Conservation (phyloP, 2,329 filamentous ascomycete species). For the Celoporthe dispersa region DNA sequence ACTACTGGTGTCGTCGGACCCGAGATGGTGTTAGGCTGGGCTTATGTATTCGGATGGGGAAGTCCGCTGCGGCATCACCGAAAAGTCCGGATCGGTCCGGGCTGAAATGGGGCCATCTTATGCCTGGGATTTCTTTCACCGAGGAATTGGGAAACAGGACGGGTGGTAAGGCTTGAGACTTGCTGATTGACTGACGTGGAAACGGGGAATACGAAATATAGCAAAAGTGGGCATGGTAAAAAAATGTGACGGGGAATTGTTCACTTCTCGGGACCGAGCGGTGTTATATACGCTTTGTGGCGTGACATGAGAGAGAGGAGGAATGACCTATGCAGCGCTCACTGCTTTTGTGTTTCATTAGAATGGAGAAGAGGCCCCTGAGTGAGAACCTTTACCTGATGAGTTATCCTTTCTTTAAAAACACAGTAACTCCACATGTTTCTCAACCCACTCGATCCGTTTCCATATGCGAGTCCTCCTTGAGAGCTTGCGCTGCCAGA, state of each 20-base stretch:
- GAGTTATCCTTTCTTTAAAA: not conserved
- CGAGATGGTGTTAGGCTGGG: not conserved
- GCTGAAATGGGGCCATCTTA: not conserved
- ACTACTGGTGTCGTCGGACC: not conserved
- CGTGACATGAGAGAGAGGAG: not conserved
- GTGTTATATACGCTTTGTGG: not conserved
- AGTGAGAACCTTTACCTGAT: not conserved
- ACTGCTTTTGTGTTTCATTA: not conserved
- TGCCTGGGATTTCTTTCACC: not conserved
- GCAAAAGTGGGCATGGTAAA: not conserved
- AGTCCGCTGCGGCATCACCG: conserved; percentile 20
- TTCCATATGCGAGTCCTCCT: not conserved
- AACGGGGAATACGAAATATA: not conserved
- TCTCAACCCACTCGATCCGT: not conserved
- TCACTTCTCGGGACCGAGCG: conserved; percentile 22
- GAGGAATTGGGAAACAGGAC: not conserved
- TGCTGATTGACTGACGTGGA: not conserved
- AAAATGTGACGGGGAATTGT: not conserved
- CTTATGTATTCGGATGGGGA: conserved; percentile 28
- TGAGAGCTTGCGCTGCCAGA: not conserved
- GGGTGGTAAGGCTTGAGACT: not conserved
- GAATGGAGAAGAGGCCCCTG: not conserved
- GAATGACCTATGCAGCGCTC: no score
- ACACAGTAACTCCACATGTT: not conserved
- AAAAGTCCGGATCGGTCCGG: conserved; percentile 29